Conservation (phyloP, 192 early-diverging fungal species). For the Gaertneriomyces sp. region DNA sequence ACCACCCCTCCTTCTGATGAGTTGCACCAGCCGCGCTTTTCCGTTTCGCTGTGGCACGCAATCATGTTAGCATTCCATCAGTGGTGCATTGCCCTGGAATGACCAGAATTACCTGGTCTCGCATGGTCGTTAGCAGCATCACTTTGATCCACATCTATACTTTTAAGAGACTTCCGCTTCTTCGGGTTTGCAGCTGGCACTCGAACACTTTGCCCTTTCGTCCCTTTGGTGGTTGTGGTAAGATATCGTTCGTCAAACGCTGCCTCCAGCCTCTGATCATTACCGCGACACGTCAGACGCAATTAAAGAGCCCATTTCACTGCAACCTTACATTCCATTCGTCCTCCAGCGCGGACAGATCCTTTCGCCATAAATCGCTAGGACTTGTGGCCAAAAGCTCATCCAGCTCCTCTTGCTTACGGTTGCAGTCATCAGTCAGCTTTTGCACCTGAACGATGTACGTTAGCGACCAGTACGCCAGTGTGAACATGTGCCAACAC, state of each 20-base stretch:
- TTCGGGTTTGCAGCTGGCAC: too few relatives aligned
- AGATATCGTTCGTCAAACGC: neutral
- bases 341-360: slow-evolving; percentile 70
- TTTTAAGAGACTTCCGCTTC: too few relatives aligned
- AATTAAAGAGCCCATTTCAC: too few relatives aligned
- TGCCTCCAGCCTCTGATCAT: neutral
- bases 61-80: too few relatives aligned
- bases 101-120: too few relatives aligned
- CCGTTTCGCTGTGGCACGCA: too few relatives aligned
- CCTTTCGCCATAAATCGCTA: slow-evolving; percentile 75
- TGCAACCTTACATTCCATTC: slow-evolving; percentile 61
- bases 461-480: neutral
- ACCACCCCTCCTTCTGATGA: too few relatives aligned
- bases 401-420: slow-evolving; percentile 16
- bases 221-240: neutral
- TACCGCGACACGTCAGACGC: too few relatives aligned
- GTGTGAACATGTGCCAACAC: neutral
- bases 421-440: slow-evolving; percentile 15
- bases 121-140: too few relatives aligned
- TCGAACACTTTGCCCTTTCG: neutral
- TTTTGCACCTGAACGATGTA: slow-evolving; percentile 11
- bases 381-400: slow-evolving; percentile 42
- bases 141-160: too few relatives aligned
- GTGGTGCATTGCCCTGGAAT: too few relatives aligned
- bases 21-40: too few relatives aligned